Evolutionary conservation across 345 rosid species (phyloP), one percentile per base, ranked within the genome.

Genomic region (Eucalyptus caleyi): DNA sequence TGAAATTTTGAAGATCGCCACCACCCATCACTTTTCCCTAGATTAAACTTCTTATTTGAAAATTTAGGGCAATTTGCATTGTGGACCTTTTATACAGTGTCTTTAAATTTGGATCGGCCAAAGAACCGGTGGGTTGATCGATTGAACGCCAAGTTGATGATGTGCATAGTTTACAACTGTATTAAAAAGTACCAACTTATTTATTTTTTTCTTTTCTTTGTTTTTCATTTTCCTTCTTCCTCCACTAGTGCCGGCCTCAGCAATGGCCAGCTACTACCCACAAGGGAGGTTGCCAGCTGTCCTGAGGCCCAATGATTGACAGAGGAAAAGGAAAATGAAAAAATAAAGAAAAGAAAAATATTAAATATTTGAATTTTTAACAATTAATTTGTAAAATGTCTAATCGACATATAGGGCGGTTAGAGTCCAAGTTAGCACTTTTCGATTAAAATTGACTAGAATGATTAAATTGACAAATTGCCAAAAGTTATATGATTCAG

Each of bases 361-460:
- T 21, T 8, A 53, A 51, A 53, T 53, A 8, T 21, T 53, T 53
- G 11, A 53, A 53, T 21, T 53, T 53, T 53, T 53, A 8, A 53
- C 9, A 53, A 53, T 21, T 53, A 53, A 53, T 53, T 56, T 56
- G 3, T 24, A 23, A 10, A 24, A 56, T 56, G 62, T 26, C 62
- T 26, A 56, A 56, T 9, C 9, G 6, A 23, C 6, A 24, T 23
- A 56, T 24, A 56, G 2, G 13, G 3, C 1, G 1, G 0, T 26
- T 23, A 9, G 30, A 4, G 30, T 56, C 14, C 6, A 24, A 1
- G 3, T 24, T 0, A 56, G 6, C 30, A 11, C 3, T 24, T 24
- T 56, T 56, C 2, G 6, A 23, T 4, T 26, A 24, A 56, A 56
- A 56, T 24, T 56, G 62, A 11, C 6, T 9, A 9, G 3, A 56